A percentile compares a stretch with the other conserved stretches of the same genome.
phyloP scores from a whole-genome alignment of 1,139 yeast species.

The Hansenula sp. region DNA sequence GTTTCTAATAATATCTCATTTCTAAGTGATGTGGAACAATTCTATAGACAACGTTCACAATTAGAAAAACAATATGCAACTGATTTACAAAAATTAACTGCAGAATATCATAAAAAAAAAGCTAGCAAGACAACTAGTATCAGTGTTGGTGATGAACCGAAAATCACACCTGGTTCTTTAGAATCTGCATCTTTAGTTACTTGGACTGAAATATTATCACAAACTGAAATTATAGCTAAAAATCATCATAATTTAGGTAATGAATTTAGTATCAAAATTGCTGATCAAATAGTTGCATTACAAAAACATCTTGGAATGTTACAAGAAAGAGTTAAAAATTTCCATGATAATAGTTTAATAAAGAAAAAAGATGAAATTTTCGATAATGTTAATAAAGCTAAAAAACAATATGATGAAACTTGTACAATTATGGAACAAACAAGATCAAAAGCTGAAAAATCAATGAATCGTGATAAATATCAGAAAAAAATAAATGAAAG shows the following conservation, averaged over 20 bases:
- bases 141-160: constrained; percentile 89
- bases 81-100: constrained; percentile 58
- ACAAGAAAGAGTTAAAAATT: constrained; percentile 49
- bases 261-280: constrained; percentile 58
- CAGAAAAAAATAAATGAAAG: constrained; percentile 56
- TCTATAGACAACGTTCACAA: constrained; percentile 76
- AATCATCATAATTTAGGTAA: constrained; percentile 60
- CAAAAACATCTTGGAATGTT: constrained; percentile 51
- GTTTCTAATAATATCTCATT: constrained; percentile 66
- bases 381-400: constrained; percentile 65
- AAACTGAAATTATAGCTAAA: constrained; percentile 75
- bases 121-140: constrained; percentile 62
- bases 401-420: constrained; percentile 69
- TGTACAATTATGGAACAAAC: constrained; percentile 81
- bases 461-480: constrained; percentile 48
- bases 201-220: constrained; percentile 86
- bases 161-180: constrained; percentile 89
- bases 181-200: constrained; percentile 92
- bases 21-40: constrained; percentile 73
- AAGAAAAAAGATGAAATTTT: constrained; percentile 57
- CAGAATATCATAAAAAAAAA: constrained; percentile 72
- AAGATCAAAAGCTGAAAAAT: constrained; percentile 63
- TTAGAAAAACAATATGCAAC: constrained; percentile 82
- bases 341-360: constrained; percentile 50
- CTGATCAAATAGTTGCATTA: constrained; percentile 56